phyloP scores from a whole-genome alignment of 768 basidiomycete genomes.

The Suillus paluster region DNA sequence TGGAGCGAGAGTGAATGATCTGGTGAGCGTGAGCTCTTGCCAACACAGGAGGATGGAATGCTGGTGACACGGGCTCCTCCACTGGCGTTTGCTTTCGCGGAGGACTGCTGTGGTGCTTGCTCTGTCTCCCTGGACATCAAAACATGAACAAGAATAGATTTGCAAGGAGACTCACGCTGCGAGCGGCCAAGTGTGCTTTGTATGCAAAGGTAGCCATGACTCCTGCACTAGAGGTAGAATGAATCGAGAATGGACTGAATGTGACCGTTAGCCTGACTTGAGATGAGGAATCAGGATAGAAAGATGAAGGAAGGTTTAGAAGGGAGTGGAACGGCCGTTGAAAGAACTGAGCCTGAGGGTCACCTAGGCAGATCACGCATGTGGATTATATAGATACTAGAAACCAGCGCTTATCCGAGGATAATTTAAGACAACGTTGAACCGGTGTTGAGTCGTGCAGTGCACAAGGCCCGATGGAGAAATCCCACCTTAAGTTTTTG shows the following conservation, averaged over 20 bases:
- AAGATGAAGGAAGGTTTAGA: background rate
- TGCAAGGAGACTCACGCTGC: background rate
- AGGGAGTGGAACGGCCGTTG: background rate
- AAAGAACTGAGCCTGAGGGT: background rate
- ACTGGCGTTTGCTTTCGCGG: background rate
- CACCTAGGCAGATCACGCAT: background rate
- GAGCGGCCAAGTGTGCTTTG: background rate
- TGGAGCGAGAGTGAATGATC: background rate
- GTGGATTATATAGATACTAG: background rate
- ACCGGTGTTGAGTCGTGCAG: background rate
- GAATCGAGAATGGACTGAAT: no score
- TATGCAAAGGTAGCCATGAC: background rate
- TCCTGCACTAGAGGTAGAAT: background rate
- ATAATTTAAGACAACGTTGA: no score
- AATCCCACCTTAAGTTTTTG: background rate
- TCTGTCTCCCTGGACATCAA: background rate
- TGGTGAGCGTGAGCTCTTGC: slow-evolving; percentile 1
- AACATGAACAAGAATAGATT: background rate
- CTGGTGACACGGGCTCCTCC: background rate
- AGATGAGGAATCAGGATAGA: background rate
- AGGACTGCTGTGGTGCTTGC: background rate
- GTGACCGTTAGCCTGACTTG: background rate
- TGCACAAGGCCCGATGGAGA: background rate
- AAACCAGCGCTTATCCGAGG: background rate
- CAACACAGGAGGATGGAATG: background rate